Evolutionary conservation across 768 basidiomycete species (phyloP), one percentile per base, ranked within the genome.

Genomic region (Botryobasidium botryosum): DNA sequence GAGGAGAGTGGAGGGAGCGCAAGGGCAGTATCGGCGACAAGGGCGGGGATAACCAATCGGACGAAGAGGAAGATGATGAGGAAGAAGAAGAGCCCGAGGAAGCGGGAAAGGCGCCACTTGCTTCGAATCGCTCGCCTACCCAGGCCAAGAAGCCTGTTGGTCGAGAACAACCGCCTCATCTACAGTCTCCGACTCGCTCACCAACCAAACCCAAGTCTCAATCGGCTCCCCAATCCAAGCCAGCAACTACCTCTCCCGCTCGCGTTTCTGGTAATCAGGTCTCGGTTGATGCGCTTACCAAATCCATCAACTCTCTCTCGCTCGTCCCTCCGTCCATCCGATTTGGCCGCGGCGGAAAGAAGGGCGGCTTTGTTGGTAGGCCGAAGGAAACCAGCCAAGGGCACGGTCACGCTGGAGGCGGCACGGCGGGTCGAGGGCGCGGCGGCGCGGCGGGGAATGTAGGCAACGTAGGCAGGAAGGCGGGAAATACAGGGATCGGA

Each of bases 1-100:
- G 85, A 31, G 71, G 71, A 8, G 64, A 71, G 45, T 88, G 84
- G 84, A 81, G n/a, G n/a, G n/a, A n/a, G n/a, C n/a, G n/a, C n/a
- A n/a, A n/a, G n/a, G n/a, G n/a, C n/a, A n/a, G n/a, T n/a, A n/a
- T n/a, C n/a, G n/a, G n/a, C n/a, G n/a, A n/a, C n/a, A 73, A 40
- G 53, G 64, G 4, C 63, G 73, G 26, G 63, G 27, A 64, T 21
- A 45, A 39, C 1, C 33, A 36, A 26, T 39, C 18, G 18, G 15
- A 35, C 6, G 43, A 13, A 12, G 23, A 43, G 20, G 40, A 21
- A 15, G 35, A 38, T 35, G 45, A 17, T 20, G 48, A 23, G 17
- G 35, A 46, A 35, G 20, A 26, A 31, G 50, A 51, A 6, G 42
- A n/a, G n/a, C n/a, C n/a, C n/a, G 47, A 42, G 1, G 40, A 44